These are phyloP conservation scores for Setaria italica DNA, from an alignment of 202 grass and related monocot genomes.

Conservation along the genomic window DNA sequence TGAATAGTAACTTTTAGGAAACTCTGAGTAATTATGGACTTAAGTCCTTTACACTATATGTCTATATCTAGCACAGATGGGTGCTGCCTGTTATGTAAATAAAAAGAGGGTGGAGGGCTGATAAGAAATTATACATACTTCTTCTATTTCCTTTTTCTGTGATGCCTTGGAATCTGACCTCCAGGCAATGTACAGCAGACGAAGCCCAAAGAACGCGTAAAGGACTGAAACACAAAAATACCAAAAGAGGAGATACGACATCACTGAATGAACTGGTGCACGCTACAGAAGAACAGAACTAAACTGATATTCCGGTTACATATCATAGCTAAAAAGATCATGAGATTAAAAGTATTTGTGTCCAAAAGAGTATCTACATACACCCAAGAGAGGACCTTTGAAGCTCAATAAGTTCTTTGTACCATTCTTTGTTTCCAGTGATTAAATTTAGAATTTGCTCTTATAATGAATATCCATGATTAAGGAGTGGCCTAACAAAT, in stretches of 20 bases:
- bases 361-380: not conserved
- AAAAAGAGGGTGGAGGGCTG: not conserved
- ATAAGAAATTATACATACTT: slow-evolving; percentile 56
- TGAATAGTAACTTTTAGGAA: slow-evolving; percentile 1
- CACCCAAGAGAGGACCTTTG: not conserved
- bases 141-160: slow-evolving; percentile 85
- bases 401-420: not conserved
- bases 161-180: slow-evolving; percentile 83
- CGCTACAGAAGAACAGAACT: not conserved
- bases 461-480: not conserved
- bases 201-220: slow-evolving; percentile 74
- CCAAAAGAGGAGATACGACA: not conserved
- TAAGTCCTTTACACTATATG: not conserved
- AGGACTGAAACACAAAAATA: slow-evolving; percentile 54
- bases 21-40: not conserved
- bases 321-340: not conserved
- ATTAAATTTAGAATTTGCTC: not conserved
- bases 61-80: not conserved
- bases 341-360: not conserved
- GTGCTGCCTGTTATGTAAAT: not conserved
- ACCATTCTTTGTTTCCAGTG: not conserved
- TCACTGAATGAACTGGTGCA: slow-evolving; percentile 11
- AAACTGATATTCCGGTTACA: not conserved
- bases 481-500: not conserved
- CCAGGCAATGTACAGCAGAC: slow-evolving; percentile 85